These are phyloP conservation scores for Nothophytophthora sp. DNA, from an alignment of 352 stramenopile species.

Conservation along the genomic window DNA sequence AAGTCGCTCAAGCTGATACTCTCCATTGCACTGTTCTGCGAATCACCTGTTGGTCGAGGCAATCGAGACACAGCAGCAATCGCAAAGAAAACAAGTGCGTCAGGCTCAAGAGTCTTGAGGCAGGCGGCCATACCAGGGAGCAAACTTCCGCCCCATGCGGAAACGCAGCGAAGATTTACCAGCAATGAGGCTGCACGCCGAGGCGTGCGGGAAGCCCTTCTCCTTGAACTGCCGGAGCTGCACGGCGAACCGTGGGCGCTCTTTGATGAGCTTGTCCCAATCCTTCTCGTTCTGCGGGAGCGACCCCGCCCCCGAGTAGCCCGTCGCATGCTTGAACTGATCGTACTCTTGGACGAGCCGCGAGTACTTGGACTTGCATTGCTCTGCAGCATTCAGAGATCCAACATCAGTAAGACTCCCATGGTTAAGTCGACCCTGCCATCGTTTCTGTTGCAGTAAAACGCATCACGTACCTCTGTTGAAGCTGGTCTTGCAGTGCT, in stretches of 20 bases:
- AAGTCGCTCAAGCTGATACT: constrained; percentile 17
- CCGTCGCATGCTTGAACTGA: constrained; percentile 30
- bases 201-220: constrained; percentile 23
- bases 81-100: background rate
- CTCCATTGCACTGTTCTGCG: constrained; percentile 6
- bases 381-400: constrained; percentile 10
- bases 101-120: background rate
- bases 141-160: too few relatives aligned
- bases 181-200: constrained; percentile 32
- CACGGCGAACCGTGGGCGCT: constrained; percentile 19
- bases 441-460: too few relatives aligned
- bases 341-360: constrained; percentile 30
- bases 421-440: too few relatives aligned
- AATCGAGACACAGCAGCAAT: background rate
- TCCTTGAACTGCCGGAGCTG: constrained; percentile 29
- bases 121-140: background rate
- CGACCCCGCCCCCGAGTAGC: constrained; percentile 14
- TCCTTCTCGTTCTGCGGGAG: constrained; percentile 21
- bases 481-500: constrained; percentile 20
- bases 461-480: constrained; percentile 18
- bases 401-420: background rate
- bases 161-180: constrained; percentile 11
- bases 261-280: constrained; percentile 31
- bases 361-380: constrained; percentile 38
- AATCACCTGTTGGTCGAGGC: constrained; percentile 15